Conservation (phyloP, 371 early-diverging fungal genomes). For the Polyrhizophydium stewartii region DNA sequence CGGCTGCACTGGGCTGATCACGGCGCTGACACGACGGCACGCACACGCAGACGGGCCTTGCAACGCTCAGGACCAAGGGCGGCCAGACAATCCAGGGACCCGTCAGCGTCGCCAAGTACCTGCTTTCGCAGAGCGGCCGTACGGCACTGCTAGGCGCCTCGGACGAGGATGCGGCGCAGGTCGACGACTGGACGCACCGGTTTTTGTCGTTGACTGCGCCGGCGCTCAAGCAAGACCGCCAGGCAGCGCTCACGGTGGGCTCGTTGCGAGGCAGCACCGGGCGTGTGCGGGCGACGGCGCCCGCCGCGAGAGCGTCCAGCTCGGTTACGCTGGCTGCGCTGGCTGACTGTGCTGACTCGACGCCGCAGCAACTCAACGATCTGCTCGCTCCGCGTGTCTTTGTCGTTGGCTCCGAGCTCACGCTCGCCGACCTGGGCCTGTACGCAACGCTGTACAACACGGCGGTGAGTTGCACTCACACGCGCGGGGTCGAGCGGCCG, state of each 20-base stretch:
- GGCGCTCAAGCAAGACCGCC: background rate
- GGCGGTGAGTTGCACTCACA: background rate
- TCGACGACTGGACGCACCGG: background rate
- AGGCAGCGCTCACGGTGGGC: background rate
- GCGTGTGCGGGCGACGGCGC: background rate
- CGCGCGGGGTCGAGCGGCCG: background rate
- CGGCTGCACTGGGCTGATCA: background rate
- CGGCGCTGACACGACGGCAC: background rate
- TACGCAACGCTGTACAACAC: background rate
- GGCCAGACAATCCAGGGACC: background rate
- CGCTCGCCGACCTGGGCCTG: background rate
- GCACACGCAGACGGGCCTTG: background rate
- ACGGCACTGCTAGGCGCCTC: background rate
- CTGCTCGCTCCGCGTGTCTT: background rate
- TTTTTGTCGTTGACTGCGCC: background rate
- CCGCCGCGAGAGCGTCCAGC: background rate
- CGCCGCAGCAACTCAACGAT: background rate
- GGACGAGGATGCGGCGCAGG: background rate
- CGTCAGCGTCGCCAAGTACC: background rate
- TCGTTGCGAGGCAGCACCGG: too few species aligned
- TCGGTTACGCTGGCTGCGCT: background rate
- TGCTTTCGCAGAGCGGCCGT: background rate
- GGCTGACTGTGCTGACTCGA: background rate
- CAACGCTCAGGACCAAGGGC: background rate
- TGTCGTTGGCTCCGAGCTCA: conserved; percentile 1